phyloP scores from a whole-genome alignment of 306 rosid genomes.

The Pyrus betulifolia region DNA sequence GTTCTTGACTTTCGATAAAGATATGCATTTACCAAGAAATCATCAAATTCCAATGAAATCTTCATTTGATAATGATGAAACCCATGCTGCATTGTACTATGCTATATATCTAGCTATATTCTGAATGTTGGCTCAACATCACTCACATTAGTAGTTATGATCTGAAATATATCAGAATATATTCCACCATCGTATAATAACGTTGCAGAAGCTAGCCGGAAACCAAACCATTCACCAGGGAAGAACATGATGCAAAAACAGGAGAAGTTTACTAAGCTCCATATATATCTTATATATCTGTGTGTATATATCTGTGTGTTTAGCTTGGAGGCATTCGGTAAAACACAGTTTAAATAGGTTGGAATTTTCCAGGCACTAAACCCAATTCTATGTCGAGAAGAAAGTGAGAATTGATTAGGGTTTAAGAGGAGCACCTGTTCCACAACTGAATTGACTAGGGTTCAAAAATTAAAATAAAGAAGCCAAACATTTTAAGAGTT shows the following conservation, averaged over 20 bases:
- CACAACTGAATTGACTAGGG: background rate
- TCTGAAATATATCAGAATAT: background rate
- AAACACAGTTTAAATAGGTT: background rate
- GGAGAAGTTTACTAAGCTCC: background rate
- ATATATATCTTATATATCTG: background rate
- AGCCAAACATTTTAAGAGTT: background rate
- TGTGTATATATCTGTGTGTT: background rate
- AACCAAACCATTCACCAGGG: background rate
- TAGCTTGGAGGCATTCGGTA: background rate
- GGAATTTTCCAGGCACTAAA: background rate
- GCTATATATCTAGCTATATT: background rate
- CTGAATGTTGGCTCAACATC: background rate
- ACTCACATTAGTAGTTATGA: background rate
- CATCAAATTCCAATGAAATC: background rate
- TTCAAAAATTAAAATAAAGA: background rate
- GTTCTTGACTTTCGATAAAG: background rate
- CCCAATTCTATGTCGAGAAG: background rate
- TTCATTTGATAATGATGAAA: background rate
- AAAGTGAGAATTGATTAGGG: background rate
- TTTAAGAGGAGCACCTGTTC: background rate
- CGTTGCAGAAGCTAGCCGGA: background rate
- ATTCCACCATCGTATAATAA: background rate
- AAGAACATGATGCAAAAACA: background rate
- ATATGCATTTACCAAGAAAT: background rate
- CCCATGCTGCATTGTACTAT: background rate